Base-by-base conservation (phyloP, 352 stramenopile species). In the Globisporangium cystogenes region DNA sequence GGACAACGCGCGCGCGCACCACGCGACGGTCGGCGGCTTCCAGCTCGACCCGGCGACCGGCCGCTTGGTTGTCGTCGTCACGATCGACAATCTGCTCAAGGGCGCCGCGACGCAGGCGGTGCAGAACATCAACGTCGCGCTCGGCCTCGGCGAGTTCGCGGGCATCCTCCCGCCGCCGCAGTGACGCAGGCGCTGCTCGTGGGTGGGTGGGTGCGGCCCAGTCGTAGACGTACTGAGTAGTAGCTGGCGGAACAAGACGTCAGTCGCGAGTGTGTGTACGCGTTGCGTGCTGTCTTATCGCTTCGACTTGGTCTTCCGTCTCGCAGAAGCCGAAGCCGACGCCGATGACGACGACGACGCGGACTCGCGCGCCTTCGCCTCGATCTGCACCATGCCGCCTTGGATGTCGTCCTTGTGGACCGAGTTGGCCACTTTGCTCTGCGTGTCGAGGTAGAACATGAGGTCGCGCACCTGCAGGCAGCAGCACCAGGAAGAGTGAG, bases 51-150 rank as follows among this genome's bases (percentile, higher is more conserved):
- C 74, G 12, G 62, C 88, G 46, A 90, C 88, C 21, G 87, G 87
- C 18, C 77, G 91, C 27, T 64, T 96, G 24, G 91, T 96, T 43
- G 70, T 97, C 20, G 70, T 97, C 43, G 70, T 75, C 16, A 93
- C 87, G 23, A 97, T 98, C 57, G 92, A 98, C 69, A 98, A 98
- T 67, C 72, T 98, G 46, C 76, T 97, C 50, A 98, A 98, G 80
- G 92, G 92, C 14, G 92, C 92, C 4, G 90, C 90, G 41, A 96
- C 86, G 3, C 92, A 98, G 70, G 88, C 88, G 31, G 68, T 97
- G 57, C 92, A 98, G 65, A 98, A 98, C 73, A 96, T 98, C 66
- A 98, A 98, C 67, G 60, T 98, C 29, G 87, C 94, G 35, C 72
- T 97, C 48, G 91, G 87, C 15, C 79, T 97, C 27, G 79, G 95